Conservation (phyloP, 2,329 filamentous ascomycete genomes). For the Fusarium sp. region DNA sequence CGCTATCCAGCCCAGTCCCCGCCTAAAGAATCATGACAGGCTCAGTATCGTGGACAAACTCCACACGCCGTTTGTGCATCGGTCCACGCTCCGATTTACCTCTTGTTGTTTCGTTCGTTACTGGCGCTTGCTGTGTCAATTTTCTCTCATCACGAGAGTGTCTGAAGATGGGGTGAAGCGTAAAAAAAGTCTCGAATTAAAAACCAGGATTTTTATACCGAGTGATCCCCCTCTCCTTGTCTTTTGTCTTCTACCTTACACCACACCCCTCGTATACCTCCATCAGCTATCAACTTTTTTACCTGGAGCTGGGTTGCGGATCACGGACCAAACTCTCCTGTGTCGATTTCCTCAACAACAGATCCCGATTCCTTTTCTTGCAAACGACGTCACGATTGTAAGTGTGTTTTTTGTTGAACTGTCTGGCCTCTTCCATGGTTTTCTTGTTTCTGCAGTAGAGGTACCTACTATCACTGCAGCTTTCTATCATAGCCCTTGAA, state of each 20-base stretch:
- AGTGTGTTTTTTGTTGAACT: conserved; percentile 35
- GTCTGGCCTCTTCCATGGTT: conserved; percentile 1
- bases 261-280: conserved; percentile 22
- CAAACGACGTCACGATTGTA: conserved; percentile 45
- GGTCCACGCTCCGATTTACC: conserved; percentile 30
- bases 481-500: conserved; percentile 10
- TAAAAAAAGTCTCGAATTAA: conserved; percentile 1
- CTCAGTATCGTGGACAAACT: conserved; percentile 28
- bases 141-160: conserved; percentile 10
- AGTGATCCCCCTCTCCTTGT: conserved; percentile 21
- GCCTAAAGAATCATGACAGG: conserved; percentile 28
- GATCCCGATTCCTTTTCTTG: conserved; percentile 30
- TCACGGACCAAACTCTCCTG: conserved; percentile 51
- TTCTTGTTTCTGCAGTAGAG: conserved; percentile 13
- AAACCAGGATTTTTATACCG: conserved; percentile 27
- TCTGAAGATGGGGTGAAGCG: neutral
- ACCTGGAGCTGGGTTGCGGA: conserved; percentile 27
- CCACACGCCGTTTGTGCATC: conserved; percentile 33
- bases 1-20: conserved; percentile 40
- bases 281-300: conserved; percentile 28
- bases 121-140: conserved; percentile 6
- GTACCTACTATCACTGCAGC: neutral
- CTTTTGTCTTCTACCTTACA: conserved; percentile 12
- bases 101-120: conserved; percentile 14
- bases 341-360: conserved; percentile 33